These are phyloP conservation scores for Suhomyces maxii DNA, from an alignment of 1,139 yeast genomes.

Conservation along the genomic window DNA sequence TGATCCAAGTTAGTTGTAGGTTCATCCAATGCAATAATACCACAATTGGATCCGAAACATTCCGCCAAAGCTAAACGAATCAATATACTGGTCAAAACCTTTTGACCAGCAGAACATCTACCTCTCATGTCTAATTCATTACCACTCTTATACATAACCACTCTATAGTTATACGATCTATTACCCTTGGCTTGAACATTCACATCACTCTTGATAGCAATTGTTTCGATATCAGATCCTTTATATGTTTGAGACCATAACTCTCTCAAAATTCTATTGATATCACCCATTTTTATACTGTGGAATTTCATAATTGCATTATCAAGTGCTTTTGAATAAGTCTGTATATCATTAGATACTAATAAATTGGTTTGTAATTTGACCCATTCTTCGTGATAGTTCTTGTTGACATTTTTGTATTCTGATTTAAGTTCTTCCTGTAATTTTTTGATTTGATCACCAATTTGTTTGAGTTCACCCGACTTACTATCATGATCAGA, in stretches of 20 bases:
- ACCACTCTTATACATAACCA: constrained; percentile 91
- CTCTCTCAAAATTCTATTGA: constrained; percentile 83
- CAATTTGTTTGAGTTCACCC: constrained; percentile 85
- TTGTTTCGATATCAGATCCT: constrained; percentile 94
- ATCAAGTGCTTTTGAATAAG: constrained; percentile 84
- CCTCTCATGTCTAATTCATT: constrained; percentile 97
- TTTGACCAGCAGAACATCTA: constrained; percentile 97
- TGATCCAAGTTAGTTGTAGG: constrained; percentile 95
- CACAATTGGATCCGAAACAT: constrained; percentile 93
- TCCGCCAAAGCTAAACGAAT: constrained; percentile 92
- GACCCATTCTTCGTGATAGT: constrained; percentile 71
- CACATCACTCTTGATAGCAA: constrained; percentile 80
- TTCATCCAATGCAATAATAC: constrained; percentile 93
- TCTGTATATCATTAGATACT: constrained; percentile 81
- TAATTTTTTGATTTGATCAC: constrained; percentile 63
- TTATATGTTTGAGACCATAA: constrained; percentile 92
- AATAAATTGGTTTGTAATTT: constrained; percentile 73
- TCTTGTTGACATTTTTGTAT: constrained; percentile 62
- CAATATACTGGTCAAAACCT: constrained; percentile 88
- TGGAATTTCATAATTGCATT: constrained; percentile 94
- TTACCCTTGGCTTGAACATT: constrained; percentile 59
- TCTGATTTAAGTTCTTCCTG: constrained; percentile 66
- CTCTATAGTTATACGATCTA: constrained; percentile 85
- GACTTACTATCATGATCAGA: constrained; percentile 72
- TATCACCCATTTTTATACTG: constrained; percentile 87